Conservation (phyloP, 2,329 filamentous ascomycete species). For the Pestalotiopsis sp. region DNA sequence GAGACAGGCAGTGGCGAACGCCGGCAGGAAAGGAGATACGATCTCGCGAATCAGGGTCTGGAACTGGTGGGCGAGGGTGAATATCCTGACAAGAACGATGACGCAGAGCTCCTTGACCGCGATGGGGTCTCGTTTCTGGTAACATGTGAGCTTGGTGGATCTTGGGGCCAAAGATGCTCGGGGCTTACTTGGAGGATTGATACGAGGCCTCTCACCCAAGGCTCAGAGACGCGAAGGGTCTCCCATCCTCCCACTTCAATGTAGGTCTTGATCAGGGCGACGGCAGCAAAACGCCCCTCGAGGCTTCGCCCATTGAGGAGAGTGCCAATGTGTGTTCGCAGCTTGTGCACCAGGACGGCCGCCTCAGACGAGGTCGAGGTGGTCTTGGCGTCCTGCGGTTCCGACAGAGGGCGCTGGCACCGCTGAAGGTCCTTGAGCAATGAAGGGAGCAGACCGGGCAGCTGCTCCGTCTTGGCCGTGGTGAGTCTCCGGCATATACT, state of each 20-base stretch:
- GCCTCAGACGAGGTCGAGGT: conserved; percentile 66
- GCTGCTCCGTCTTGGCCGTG: conserved; percentile 70
- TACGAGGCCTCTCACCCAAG: conserved; percentile 79
- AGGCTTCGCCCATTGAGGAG: conserved; percentile 76
- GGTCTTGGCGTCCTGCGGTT: conserved; percentile 59
- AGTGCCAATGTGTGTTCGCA: conserved; percentile 77
- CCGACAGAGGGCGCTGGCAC: conserved; percentile 64
- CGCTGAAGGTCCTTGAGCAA: conserved; percentile 64
- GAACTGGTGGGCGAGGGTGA: conserved; percentile 78
- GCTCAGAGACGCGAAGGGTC: conserved; percentile 69
- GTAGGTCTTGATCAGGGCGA: conserved; percentile 77
- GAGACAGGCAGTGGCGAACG: conserved; percentile 74
- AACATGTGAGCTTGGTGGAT: conserved; percentile 7
- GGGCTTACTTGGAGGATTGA: conserved; percentile 67
- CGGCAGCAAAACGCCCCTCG: conserved; percentile 77
- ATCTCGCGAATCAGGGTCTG: conserved; percentile 85
- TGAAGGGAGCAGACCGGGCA: conserved; percentile 72
- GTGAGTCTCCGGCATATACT: conserved; percentile 71
- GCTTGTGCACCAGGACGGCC: conserved; percentile 74
- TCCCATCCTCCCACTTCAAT: conserved; percentile 87
- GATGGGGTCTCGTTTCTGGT: conserved; percentile 74
- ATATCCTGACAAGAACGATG: conserved; percentile 80
- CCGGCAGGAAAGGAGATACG: conserved; percentile 77
- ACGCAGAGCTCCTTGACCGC: conserved; percentile 77
- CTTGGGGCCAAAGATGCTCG: background rate